A percentile compares a stretch with the other conserved stretches of the same genome.
phyloP scores from a whole-genome alignment of 2,329 filamentous ascomycete genomes.

The Cryoendolithus antarcticus region DNA sequence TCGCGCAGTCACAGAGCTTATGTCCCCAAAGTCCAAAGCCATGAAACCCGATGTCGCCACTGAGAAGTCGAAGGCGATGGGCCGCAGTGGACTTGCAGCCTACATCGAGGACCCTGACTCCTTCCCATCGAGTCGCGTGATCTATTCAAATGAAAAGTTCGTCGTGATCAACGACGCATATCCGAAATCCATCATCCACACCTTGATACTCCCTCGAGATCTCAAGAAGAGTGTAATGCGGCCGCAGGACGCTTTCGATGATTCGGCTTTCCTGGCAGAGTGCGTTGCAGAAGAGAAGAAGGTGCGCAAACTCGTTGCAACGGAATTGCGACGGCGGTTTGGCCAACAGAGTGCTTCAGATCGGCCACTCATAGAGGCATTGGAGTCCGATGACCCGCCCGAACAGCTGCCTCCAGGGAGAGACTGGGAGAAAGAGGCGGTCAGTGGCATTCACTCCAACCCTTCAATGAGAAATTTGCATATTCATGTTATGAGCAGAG shows the following conservation, averaged over 20 bases:
- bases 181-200: slow-evolving; percentile 75
- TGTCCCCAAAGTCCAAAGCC: slow-evolving; percentile 25
- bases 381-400: slow-evolving; percentile 34
- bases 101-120: slow-evolving; percentile 55
- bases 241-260: slow-evolving; percentile 65
- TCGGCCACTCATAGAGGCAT: slow-evolving; percentile 48
- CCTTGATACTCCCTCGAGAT: slow-evolving; percentile 74
- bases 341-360: slow-evolving; percentile 54
- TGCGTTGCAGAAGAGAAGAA: slow-evolving; percentile 49
- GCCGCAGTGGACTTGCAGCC: slow-evolving; percentile 49
- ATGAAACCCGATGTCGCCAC: slow-evolving; percentile 17
- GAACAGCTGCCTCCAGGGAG: slow-evolving; percentile 53
- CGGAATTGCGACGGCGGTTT: slow-evolving; percentile 60
- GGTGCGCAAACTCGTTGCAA: slow-evolving; percentile 54
- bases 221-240: slow-evolving; percentile 48
- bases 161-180: slow-evolving; percentile 73
- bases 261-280: slow-evolving; percentile 53
- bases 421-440: slow-evolving; percentile 66
- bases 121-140: slow-evolving; percentile 46
- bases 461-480: slow-evolving; percentile 91
- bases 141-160: slow-evolving; percentile 56
- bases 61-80: slow-evolving; percentile 27
- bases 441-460: slow-evolving; percentile 69
- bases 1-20: slow-evolving; percentile 33
- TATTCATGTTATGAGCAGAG: slow-evolving; percentile 72